These are phyloP conservation scores for Oryza glaberrima DNA, from an alignment of 176 grass and related monocot genomes.

Conservation along the genomic window DNA sequence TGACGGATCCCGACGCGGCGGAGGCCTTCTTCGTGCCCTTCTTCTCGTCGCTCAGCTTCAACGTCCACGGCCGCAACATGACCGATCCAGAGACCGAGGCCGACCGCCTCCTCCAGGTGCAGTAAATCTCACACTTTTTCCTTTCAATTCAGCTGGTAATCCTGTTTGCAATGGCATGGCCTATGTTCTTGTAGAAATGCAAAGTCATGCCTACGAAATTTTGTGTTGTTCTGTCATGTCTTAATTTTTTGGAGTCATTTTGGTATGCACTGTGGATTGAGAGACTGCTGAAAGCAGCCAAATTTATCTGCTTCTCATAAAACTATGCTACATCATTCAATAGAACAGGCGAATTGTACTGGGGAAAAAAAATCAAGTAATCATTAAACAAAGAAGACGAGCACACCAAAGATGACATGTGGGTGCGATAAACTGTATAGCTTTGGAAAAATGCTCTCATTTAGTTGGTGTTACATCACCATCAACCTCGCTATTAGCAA, in stretches of 20 bases:
- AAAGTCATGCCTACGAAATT: not conserved
- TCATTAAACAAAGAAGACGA: not conserved
- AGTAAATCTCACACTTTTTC: not conserved
- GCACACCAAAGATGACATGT: not conserved
- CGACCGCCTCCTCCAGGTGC: slow-evolving; percentile 87
- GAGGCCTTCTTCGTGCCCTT: slow-evolving; percentile 98
- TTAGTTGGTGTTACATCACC: slow-evolving; percentile 8
- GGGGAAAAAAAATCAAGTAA: not conserved
- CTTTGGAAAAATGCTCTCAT: slow-evolving; percentile 11
- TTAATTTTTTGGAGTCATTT: not conserved
- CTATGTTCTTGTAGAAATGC: not conserved
- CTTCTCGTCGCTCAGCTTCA: slow-evolving; percentile 99
- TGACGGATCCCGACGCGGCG: slow-evolving; percentile 71
- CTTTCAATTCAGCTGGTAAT: not conserved
- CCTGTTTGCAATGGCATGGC: not conserved
- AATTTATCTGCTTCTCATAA: slow-evolving; percentile 1
- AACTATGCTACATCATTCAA: not conserved
- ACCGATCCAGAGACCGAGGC: slow-evolving; percentile 88
- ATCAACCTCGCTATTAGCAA: not conserved
- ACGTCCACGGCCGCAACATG: slow-evolving; percentile 94
- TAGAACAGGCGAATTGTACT: not conserved
- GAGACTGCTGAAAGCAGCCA: not conserved
- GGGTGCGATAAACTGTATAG: not conserved
- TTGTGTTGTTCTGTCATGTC: not conserved
- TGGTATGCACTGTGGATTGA: not conserved